A percentile compares a stretch with the other conserved stretches of the same genome.
These are phyloP conservation scores for Neurospora sp. DNA, from an alignment of 495 filamentous ascomycete species.

Conservation along the genomic window DNA sequence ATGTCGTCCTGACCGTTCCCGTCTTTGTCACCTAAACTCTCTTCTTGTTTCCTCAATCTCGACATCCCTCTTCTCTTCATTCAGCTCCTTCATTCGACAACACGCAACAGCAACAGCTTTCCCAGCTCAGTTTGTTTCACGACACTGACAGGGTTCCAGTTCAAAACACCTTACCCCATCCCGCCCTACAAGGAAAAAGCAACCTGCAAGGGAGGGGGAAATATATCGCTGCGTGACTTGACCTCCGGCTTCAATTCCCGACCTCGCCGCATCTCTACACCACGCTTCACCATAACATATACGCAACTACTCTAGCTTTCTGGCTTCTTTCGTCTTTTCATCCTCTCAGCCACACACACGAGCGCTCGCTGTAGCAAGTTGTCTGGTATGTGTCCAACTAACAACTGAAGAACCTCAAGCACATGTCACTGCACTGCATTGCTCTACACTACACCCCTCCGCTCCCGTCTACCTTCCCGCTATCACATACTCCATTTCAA, in stretches of 20 bases:
- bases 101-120: background rate
- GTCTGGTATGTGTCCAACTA: background rate
- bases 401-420: background rate
- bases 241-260: background rate
- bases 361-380: background rate
- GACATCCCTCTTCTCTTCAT: background rate
- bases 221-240: background rate
- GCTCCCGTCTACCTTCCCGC: background rate
- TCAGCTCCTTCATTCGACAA: background rate
- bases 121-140: background rate
- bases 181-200: background rate
- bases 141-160: background rate
- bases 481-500: background rate
- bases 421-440: background rate
- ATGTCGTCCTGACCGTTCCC: background rate
- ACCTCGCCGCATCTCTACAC: background rate
- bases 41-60: background rate
- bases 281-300: background rate
- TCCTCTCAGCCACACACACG: background rate
- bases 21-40: background rate
- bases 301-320: background rate
- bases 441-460: background rate
- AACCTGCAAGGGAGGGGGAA: slow-evolving; percentile 1
- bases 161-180: background rate
- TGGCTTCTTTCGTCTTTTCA: background rate